Evolutionary conservation across 768 basidiomycete genomes (phyloP), one percentile per base, ranked within the genome.

Genomic region (Plicaturopsis crispa): DNA sequence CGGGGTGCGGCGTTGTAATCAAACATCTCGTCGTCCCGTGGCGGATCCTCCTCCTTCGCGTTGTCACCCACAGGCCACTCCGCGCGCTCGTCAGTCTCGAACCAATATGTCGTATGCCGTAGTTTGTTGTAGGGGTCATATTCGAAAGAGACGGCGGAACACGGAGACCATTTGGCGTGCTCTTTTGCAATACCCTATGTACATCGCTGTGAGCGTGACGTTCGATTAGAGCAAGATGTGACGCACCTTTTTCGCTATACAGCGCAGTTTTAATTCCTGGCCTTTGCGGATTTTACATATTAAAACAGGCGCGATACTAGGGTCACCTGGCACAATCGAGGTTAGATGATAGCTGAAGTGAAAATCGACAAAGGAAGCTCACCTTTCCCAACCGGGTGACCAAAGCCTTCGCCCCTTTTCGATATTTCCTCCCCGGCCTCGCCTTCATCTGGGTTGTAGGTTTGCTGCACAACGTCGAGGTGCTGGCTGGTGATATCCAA

Each of bases 111-210:
- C 3, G 96, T 98, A 61, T 99, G 96, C 38, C 92, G 79, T 22
- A 99, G 70, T 59, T 91, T 91, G 65, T 99, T 99, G 68, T 97
- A 75, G 10, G 96, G 96, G 60, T 99, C 96, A 46, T 99, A 99
- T 64, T 99, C 96, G 47, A 94, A 98, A 6, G 83, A 78, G 13
- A 99, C 82, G 6, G 96, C 91, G 2, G 91, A 86, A 43, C 92
- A 87, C 10, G 96, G 94, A 0, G 91, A 94, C 90, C 94, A 99
- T 63, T 99, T 99, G 10, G 96, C 92, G 55, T 99, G 96, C 57
- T 96, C 91, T 67, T 97, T 97, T 3, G 94, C 91, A 43, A 96
- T 83, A 30, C 94, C 94, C 94, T 97, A 51, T 24, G 31, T n/a
- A n/a, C n/a, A 16, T 16, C 11, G 24, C 18, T 36, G 22, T 17